phyloP scores from a whole-genome alignment of 345 rosid species.

The Psidium friedrichsthalianum region DNA sequence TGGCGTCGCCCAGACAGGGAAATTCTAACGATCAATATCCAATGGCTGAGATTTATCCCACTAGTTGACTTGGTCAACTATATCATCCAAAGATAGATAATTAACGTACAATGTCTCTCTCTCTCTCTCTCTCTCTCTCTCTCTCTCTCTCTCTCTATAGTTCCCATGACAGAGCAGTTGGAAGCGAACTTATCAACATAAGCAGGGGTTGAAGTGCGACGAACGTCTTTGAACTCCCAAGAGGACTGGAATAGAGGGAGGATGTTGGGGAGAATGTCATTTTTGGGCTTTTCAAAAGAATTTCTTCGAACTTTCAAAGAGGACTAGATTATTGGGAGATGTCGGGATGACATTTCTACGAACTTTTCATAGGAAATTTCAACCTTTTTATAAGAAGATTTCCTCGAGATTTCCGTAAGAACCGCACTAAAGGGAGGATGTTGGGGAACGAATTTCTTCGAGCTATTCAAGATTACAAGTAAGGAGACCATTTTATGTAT shows the following conservation, averaged over 20 bases:
- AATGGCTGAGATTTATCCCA: neutral
- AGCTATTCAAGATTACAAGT: neutral
- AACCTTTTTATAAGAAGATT: no score
- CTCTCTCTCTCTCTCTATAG: no score
- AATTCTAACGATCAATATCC: neutral
- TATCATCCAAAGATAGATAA: neutral
- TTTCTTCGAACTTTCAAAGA: no score
- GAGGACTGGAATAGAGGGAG: no score
- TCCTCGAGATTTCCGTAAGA: no score
- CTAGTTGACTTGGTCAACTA: neutral
- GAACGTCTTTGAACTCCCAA: neutral
- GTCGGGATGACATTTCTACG: no score
- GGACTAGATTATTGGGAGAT: no score
- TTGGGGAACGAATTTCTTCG: neutral
- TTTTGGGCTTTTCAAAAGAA: neutral
- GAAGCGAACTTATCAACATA: no score
- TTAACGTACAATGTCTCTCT: no score
- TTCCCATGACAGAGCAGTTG: no score
- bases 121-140: no score
- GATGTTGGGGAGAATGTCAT: neutral
- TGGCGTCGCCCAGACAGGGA: neutral
- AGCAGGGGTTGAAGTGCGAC: neutral
- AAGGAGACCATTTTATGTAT: neutral
- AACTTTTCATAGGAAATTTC: no score
- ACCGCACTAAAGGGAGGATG: neutral